Evolutionary conservation across 768 basidiomycete species (phyloP).

Genomic region (Hysterangium stoloniferum): DNA sequence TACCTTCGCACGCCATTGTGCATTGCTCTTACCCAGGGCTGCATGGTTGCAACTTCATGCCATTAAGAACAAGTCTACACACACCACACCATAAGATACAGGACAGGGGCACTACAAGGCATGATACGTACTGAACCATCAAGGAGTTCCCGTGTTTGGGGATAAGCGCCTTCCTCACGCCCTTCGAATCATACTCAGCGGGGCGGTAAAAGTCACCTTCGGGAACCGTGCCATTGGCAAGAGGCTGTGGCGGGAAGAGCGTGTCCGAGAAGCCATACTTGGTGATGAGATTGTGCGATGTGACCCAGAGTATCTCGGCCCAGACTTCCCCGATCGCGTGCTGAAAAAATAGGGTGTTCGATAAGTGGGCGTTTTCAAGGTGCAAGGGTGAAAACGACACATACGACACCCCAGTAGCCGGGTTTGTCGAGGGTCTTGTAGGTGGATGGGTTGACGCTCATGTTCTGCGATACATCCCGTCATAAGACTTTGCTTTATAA

Average conservation of each 20-base stretch:
- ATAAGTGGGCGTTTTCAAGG: neutral
- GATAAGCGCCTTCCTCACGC: conserved; percentile 51
- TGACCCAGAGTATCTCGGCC: conserved; percentile 85
- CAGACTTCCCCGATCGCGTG: conserved; percentile 92
- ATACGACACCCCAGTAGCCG: conserved; percentile 82
- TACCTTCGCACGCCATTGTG: no score
- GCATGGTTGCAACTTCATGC: conserved; percentile 94
- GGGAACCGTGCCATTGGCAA: conserved; percentile 55
- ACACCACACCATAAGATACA: neutral
- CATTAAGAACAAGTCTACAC: conserved; percentile 68
- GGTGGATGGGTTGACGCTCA: conserved; percentile 74
- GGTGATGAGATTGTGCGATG: conserved; percentile 63
- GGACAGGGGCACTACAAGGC: neutral
- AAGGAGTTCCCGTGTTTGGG: conserved; percentile 93
- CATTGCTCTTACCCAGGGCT: conserved; percentile 41
- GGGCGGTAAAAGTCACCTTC: conserved; percentile 68
- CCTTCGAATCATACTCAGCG: conserved; percentile 27
- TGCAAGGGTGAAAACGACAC: conserved; percentile 18
- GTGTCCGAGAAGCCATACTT: conserved; percentile 75
- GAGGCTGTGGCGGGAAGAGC: conserved; percentile 73
- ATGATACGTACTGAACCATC: conserved; percentile 48
- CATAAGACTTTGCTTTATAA: neutral
- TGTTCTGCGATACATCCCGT: conserved; percentile 31
- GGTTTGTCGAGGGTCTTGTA: conserved; percentile 94
- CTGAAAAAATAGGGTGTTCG: neutral